phyloP scores from a whole-genome alignment of 164 flowering plant species.

The Piper longum region DNA sequence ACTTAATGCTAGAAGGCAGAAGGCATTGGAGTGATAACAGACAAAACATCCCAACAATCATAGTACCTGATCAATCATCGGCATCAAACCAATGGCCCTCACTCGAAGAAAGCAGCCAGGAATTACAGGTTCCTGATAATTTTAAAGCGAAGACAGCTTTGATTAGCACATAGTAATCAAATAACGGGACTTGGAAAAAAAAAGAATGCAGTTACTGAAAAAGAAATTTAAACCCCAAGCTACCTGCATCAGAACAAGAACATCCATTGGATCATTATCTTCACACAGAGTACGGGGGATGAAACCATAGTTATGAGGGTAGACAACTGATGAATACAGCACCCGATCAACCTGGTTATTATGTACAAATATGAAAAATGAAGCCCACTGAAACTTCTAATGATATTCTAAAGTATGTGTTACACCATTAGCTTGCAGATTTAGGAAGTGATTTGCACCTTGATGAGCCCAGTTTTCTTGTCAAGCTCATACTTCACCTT shows the following conservation, averaged over 20 bases:
- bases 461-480: constrained; percentile 70
- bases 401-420: neutral
- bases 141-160: neutral
- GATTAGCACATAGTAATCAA: neutral
- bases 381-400: neutral
- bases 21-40: neutral
- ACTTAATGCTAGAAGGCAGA: neutral
- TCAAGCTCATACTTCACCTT: constrained; percentile 82
- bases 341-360: constrained; percentile 53
- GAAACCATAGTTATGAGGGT: constrained; percentile 71
- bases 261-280: constrained; percentile 72
- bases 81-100: constrained; percentile 59
- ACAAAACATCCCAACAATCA: neutral
- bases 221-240: neutral
- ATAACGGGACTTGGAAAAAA: neutral
- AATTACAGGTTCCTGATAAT: constrained; percentile 2
- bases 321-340: constrained; percentile 60
- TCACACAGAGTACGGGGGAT: constrained; percentile 67
- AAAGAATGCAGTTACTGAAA: neutral
- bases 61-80: constrained; percentile 42
- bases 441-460: constrained; percentile 22
- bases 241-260: constrained; percentile 68
- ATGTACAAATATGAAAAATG: neutral
- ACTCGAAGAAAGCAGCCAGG: constrained; percentile 63
- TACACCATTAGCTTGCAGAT: neutral